Evolutionary conservation across 352 stramenopile species (phyloP).

Genomic region (Albugo candida): DNA sequence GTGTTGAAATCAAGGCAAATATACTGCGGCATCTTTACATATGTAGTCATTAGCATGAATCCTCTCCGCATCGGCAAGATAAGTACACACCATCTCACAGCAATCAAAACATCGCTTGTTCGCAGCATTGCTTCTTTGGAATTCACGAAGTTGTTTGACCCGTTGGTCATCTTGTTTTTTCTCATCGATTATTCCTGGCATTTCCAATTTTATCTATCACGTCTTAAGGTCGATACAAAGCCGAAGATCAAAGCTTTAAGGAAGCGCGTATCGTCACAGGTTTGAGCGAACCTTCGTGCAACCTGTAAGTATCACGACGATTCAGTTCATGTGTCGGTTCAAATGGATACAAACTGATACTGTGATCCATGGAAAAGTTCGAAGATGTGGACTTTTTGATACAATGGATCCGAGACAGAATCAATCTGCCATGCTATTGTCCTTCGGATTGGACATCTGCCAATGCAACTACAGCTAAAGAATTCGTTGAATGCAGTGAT

Average conservation of each 20-base stretch:
- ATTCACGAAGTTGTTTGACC: slow-evolving; percentile 72
- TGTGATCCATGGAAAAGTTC: slow-evolving; percentile 45
- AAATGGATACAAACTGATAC: too few relatives aligned
- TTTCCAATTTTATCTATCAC: background rate
- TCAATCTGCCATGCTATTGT: slow-evolving; percentile 47
- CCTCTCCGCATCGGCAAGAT: background rate
- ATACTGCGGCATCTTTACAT: slow-evolving; percentile 75
- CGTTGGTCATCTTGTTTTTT: slow-evolving; percentile 67
- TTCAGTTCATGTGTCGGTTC: too few relatives aligned
- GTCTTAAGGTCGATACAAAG: background rate
- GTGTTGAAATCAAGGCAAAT: slow-evolving; percentile 86
- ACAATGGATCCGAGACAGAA: slow-evolving; percentile 71
- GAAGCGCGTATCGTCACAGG: too few relatives aligned
- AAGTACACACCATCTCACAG: slow-evolving; percentile 61
- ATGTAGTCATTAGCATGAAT: background rate
- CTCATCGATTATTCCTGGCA: slow-evolving; percentile 16
- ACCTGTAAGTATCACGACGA: too few relatives aligned
- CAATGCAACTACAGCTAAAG: slow-evolving; percentile 62
- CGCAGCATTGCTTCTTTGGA: slow-evolving; percentile 41
- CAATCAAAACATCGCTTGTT: slow-evolving; percentile 82
- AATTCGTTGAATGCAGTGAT: slow-evolving; percentile 53
- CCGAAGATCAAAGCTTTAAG: too few relatives aligned
- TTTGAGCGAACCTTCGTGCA: too few relatives aligned
- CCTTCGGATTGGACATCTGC: slow-evolving; percentile 49
- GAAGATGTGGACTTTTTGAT: slow-evolving; percentile 68